Conservation (phyloP, 2,329 filamentous ascomycete species). For the Cordyceps militaris region DNA sequence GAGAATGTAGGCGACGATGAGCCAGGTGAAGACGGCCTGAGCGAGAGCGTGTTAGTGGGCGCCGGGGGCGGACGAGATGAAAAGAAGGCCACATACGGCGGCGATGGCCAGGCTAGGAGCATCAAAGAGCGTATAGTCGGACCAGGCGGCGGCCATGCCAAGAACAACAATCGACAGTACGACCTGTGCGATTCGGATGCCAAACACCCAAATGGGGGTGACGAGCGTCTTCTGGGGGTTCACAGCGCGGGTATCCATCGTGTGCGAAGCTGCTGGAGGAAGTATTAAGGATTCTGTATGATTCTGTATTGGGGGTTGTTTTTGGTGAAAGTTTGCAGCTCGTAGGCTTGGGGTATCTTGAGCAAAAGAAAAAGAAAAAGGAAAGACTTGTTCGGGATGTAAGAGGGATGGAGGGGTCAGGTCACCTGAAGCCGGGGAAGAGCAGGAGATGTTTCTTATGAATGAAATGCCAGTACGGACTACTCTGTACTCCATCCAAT, state of each 20-base stretch:
- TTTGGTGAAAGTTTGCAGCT: background rate
- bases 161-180: conserved; percentile 36
- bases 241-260: conserved; percentile 18
- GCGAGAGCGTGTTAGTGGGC: conserved; percentile 10
- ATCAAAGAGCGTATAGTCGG: conserved; percentile 7
- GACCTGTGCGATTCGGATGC: conserved; percentile 33
- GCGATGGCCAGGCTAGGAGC: conserved; percentile 29
- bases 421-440: background rate
- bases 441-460: conserved; percentile 9
- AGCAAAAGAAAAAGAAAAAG: background rate
- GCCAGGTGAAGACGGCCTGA: conserved; percentile 40
- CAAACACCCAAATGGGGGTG: conserved; percentile 35
- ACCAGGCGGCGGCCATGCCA: conserved; percentile 29
- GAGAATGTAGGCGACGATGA: conserved; percentile 35
- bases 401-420: background rate
- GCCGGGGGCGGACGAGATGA: background rate
- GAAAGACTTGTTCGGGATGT: background rate
- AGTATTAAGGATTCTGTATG: background rate
- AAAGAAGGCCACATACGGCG: conserved; percentile 15
- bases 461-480: background rate
- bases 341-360: background rate
- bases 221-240: conserved; percentile 25
- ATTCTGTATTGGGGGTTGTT: too few species aligned
- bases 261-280: conserved; percentile 14
- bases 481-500: too few species aligned